These are phyloP conservation scores for Ilex asprella DNA, from an alignment of 257 asterid genomes.

Conservation along the genomic window DNA sequence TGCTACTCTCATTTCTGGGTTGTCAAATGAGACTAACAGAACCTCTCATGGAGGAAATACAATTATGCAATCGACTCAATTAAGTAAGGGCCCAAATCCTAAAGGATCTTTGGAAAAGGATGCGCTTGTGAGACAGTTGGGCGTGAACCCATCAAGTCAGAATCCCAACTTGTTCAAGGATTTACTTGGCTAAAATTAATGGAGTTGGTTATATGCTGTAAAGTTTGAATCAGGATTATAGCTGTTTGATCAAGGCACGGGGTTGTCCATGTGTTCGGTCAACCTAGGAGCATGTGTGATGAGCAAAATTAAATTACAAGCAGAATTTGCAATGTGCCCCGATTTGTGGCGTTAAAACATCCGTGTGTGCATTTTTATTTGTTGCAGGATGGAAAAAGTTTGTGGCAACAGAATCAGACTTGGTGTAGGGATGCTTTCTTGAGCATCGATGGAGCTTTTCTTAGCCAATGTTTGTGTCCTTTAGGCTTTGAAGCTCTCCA, in stretches of 20 bases:
- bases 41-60: slow-evolving; percentile 10
- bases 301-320: too few species aligned
- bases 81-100: slow-evolving; percentile 60
- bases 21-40: slow-evolving; percentile 21
- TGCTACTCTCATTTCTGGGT: slow-evolving; percentile 12
- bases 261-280: too few species aligned
- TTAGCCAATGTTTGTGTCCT: too few species aligned
- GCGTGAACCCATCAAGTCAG: slow-evolving; percentile 79
- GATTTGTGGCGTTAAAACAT: too few species aligned
- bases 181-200: slow-evolving; percentile 51
- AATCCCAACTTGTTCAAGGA: slow-evolving; percentile 84
- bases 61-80: slow-evolving; percentile 17
- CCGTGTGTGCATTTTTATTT: too few species aligned
- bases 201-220: background rate
- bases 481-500: too few species aligned
- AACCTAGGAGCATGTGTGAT: too few species aligned
- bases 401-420: background rate
- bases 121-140: slow-evolving; percentile 88
- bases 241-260: background rate
- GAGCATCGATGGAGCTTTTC: background rate
- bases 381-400: background rate
- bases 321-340: too few species aligned
- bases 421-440: background rate
- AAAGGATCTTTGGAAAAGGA: slow-evolving; percentile 83
- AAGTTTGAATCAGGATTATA: background rate